Base-by-base conservation (phyloP, 441 rosid species). In the Dalechampia spathulata region DNA sequence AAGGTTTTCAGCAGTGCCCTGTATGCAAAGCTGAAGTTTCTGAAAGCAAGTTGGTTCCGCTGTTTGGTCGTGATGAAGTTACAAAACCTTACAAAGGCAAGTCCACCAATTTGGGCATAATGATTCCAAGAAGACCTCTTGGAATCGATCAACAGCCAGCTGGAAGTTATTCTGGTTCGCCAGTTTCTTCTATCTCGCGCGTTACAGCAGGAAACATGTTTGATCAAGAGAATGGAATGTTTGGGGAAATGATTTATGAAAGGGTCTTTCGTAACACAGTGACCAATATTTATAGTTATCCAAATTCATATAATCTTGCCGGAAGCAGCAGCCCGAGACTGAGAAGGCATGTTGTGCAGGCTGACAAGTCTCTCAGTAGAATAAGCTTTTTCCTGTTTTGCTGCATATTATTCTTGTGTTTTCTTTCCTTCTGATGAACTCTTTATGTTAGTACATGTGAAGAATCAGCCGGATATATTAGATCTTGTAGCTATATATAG, bases 1-100 rank as follows among this genome's bases (percentile, higher is more conserved):
- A 80, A 22, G 75, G 71, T 13, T 58, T 60, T 49, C 71, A 55
- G 45, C 81, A 81, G 11, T 93, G 99, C 47, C 99, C 99, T 19
- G 99, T 93, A 37, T 93, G 99, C 76, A 89, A 83, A 71, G 72
- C 96, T 0, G 81, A 83, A 55, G 77, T 93, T 21, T 83, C 97
- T n/a, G 65, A 75, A 30, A 61, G 81, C 30, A 67, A 84, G 2
- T 48, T 92, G 16, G 75, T 93, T 50, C 99, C 99, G 4, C 88
- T 93, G 19, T 89, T 85, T 5, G 92, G 92, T 7, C 73, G 86
- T 2, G 93, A 90, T 58, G 80, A 66, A 38, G 39, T 66, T 7
- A 53, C 58, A 15, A 79, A 62, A 38, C 57, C 70, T 11, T 65
- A 79, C 0, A 68, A 47, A 27, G 28, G 69, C 19, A 75, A 73